Evolutionary conservation across 2,329 filamentous ascomycete species (phyloP).

Genomic region (Pezicula radicicola): DNA sequence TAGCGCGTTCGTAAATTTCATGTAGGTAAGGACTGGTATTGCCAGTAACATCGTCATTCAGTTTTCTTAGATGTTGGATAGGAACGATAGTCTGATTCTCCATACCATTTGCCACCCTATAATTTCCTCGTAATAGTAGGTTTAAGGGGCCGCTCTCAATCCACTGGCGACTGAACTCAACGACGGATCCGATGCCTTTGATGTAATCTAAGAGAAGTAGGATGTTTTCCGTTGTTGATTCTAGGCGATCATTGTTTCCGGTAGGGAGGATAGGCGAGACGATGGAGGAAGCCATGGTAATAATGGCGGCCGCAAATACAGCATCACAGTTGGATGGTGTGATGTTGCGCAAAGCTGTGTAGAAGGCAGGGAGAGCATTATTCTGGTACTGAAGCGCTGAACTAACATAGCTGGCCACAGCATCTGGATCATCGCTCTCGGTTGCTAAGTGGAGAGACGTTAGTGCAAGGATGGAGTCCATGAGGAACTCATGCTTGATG

Average conservation of each 20-base stretch:
- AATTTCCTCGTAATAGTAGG: neutral
- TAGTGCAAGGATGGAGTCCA: slow-evolving; percentile 7
- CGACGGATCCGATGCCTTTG: neutral
- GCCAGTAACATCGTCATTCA: neutral
- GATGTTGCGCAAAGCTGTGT: slow-evolving; percentile 6
- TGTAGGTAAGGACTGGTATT: neutral
- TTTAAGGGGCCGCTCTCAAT: neutral
- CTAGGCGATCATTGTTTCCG: neutral
- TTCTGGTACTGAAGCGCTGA: slow-evolving; percentile 7
- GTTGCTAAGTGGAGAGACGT: slow-evolving; percentile 10
- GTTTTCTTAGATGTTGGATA: neutral
- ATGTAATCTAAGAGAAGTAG: neutral
- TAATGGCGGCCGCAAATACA: slow-evolving; percentile 1
- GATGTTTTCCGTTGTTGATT: neutral
- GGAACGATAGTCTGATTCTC: neutral
- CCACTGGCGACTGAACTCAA: neutral
- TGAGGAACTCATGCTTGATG: slow-evolving; percentile 7
- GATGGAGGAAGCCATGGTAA: slow-evolving; percentile 2
- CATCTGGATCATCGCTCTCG: slow-evolving; percentile 1
- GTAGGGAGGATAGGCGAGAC: neutral
- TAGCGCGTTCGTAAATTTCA: neutral
- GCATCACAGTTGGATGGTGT: slow-evolving; percentile 11
- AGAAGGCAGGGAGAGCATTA: slow-evolving; percentile 4
- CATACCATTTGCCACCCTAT: neutral
- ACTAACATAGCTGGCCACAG: neutral